Conservation (phyloP, 2,329 filamentous ascomycete genomes). For the Trichocomaceae sp. region DNA sequence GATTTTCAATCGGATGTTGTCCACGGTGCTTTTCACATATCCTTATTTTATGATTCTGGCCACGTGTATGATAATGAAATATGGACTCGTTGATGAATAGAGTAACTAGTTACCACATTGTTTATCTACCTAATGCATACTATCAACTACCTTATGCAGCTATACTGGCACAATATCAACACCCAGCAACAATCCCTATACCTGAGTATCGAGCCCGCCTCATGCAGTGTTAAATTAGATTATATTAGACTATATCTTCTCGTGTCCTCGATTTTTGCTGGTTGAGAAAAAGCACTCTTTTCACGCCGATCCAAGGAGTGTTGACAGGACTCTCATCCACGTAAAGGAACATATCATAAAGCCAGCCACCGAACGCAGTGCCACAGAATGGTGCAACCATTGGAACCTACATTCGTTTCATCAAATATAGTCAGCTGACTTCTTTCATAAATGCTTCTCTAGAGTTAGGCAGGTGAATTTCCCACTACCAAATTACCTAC, state of each 20-base stretch:
- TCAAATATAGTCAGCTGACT: not conserved
- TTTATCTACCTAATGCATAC: too few species aligned
- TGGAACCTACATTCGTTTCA: conserved; percentile 48
- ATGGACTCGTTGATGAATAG: not conserved
- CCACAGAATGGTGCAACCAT: conserved; percentile 66
- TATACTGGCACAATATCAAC: too few species aligned
- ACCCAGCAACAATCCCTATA: too few species aligned
- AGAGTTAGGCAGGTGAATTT: not conserved
- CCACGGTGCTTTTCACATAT: not conserved
- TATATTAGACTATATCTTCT: not conserved
- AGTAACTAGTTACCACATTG: not conserved
- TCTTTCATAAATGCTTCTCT: not conserved
- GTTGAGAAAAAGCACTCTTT: conserved; percentile 16
- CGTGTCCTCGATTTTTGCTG: not conserved
- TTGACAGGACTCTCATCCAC: conserved; percentile 66
- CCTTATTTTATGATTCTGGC: not conserved
- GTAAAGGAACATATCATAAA: conserved; percentile 64
- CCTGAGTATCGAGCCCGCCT: not conserved
- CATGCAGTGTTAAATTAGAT: not conserved
- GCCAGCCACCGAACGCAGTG: conserved; percentile 55
- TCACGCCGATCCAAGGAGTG: conserved; percentile 58
- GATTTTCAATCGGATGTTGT: not conserved
- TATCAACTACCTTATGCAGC: too few species aligned
- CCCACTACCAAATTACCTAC: conserved; percentile 30
- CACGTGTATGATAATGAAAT: not conserved